Base-by-base conservation (phyloP, 1,284 basidiomycete genomes). In the Phellinidium pouzarii region DNA sequence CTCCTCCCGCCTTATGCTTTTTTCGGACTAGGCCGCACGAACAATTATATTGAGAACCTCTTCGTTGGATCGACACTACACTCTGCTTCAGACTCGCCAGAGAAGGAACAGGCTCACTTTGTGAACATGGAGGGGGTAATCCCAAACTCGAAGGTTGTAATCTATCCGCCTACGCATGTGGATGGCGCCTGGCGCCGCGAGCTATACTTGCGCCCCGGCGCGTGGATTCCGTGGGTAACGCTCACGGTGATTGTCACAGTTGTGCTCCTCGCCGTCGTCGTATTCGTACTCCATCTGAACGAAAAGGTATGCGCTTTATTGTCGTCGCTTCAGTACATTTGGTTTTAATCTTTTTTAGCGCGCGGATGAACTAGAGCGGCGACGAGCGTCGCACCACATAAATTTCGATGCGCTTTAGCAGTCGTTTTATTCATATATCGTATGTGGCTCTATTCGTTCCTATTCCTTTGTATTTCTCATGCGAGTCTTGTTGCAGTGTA, bases 1-100 rank as follows among this genome's bases (percentile, higher is more conserved):
- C 79, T 99, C 8, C 79, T 86, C 47, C 87, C 91, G 1, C 95
- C 96, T 0, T 97, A 97, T 64, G 82, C 91, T 2, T 97, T 94
- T 77, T 92, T 99, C 64, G 96, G 96, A 0, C 82, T 99, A 2
- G 96, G 96, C 0, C 81, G 96, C 41, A 99, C 95, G n/a, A 99
- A 99, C 71, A 99, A 99, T 68, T 99, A 99, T 70, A 92, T 99
- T 63, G 96, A 99, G 74, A 94, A 94, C 65, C 77, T 96, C 3
- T 93, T 94, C 64, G 87, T 95, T 7, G 94, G 94, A 11, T 86
- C 90, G 1, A 94, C 92, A 3, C 77, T 90, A 26, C 82, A 89
- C 59, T 70, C 37, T 17, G 2, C 37, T 14, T 11, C 9, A 3
- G 14, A 8, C 31, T 11, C 31, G 31, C 31, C 23, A 9, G 40